phyloP scores from a whole-genome alignment of 2,329 filamentous ascomycete species.

The Fusarium veterinarium region DNA sequence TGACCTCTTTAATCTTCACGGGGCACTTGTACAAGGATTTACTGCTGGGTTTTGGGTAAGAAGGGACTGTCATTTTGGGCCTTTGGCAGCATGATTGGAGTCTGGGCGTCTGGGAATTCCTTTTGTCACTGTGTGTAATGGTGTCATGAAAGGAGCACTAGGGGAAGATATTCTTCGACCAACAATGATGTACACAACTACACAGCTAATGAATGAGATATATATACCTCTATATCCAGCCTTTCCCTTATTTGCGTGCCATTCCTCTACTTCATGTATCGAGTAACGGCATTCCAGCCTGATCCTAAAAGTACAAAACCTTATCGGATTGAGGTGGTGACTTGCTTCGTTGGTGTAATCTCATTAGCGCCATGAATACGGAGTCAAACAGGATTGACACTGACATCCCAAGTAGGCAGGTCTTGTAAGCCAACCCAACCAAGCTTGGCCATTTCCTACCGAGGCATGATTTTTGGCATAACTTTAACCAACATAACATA shows the following conservation, averaged over 20 bases:
- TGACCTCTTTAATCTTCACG: slow-evolving; percentile 15
- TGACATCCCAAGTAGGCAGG: background rate
- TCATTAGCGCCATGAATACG: background rate
- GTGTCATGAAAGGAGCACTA: slow-evolving; percentile 3
- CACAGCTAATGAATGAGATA: slow-evolving; percentile 24
- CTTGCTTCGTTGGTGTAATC: background rate
- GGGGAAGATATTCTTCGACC: background rate
- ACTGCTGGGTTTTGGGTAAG: slow-evolving; percentile 21
- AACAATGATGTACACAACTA: slow-evolving; percentile 17
- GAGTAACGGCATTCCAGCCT: background rate
- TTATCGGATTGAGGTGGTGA: background rate
- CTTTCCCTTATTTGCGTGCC: background rate
- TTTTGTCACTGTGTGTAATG: slow-evolving; percentile 12
- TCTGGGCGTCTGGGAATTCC: slow-evolving; percentile 31
- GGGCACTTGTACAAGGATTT: slow-evolving; percentile 20
- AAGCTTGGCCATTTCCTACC: slow-evolving; percentile 1
- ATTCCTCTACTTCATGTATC: background rate
- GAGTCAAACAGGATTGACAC: background rate
- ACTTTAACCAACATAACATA: background rate
- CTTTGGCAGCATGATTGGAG: slow-evolving; percentile 28
- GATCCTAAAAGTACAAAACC: background rate
- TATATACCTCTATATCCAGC: slow-evolving; percentile 7
- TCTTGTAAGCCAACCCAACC: background rate
- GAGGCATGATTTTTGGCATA: slow-evolving; percentile 2
- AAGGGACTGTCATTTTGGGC: slow-evolving; percentile 16